Evolutionary conservation across 2,329 filamentous ascomycete species (phyloP), one percentile per base, ranked within the genome.

Genomic region (Colletotrichum tropicicola): DNA sequence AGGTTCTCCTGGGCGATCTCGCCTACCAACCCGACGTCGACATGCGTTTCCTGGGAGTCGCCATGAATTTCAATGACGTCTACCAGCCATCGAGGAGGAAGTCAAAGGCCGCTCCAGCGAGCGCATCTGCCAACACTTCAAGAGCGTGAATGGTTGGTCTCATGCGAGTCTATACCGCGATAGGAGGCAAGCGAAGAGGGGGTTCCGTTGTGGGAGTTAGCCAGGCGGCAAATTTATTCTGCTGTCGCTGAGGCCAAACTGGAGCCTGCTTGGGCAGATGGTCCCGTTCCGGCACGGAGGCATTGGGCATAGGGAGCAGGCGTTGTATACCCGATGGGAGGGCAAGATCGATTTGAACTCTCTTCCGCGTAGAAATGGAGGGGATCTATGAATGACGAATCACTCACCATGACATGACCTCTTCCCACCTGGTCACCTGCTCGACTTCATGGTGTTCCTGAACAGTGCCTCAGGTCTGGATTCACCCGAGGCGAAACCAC

Each of bases 11-110:
- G 4, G 94, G 96, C 13, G 97, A 99, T 76, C 78, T 99, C 68
- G 92, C 93, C 8, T 95, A 97, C 79, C 95, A 98, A 78, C 91
- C 94, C 1, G 96, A 99, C 76, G 90, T 94, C 54, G 96, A 99
- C 77, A 93, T 99, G 89, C 87, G 95, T 58, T 98, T 98, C 83
- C 80, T 99, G 69, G 96, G 93, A 39, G 94, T 98, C 48, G 92
- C 96, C 41, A 98, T 99, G 93, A 99, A 98, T 79, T 99, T 98
- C 79, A 99, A 99, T 78, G 95, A 98, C 75, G 92, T 97, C 25
- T 98, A 98, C 78, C 88, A 92, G 78, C 92, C 93, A 13, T 87
- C 90, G 45, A 85, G 89, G 72, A 87, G 90, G 75, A 89, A 89
- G 79, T 80, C 85, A 63, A 84, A 82, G 77, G 65, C 71, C 6